Conservation (phyloP, 23 red algal species). For the Gracilaria vermiculophylla region DNA sequence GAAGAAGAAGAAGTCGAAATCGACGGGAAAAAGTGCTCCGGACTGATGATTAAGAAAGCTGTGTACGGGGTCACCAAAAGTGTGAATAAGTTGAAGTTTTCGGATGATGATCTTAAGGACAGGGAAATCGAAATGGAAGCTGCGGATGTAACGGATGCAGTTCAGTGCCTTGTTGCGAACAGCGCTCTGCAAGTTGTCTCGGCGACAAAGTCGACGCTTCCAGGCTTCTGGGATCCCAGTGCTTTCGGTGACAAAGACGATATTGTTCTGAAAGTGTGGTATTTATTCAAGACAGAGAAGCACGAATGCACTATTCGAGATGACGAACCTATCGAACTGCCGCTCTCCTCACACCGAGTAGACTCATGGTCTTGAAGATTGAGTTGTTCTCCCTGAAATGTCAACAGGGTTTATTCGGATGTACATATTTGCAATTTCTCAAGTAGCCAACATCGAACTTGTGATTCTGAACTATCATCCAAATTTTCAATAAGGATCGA, state of each 20-base stretch:
- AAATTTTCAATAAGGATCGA: too few species aligned
- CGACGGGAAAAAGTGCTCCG: constrained; percentile 62
- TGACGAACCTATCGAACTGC: constrained; percentile 78
- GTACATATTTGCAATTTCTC: not conserved
- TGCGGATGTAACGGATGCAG: constrained; percentile 75
- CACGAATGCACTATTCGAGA: constrained; percentile 80
- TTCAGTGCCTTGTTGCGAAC: constrained; percentile 82
- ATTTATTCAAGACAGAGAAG: constrained; percentile 68
- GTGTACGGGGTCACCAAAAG: constrained; percentile 63
- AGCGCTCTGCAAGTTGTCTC: constrained; percentile 72
- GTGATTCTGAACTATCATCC: too few species aligned
- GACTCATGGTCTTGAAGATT: constrained; percentile 4
- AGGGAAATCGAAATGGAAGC: constrained; percentile 52
- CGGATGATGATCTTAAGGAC: constrained; percentile 10
- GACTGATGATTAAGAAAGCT: constrained; percentile 79
- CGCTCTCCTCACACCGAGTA: constrained; percentile 73
- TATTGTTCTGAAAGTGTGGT: constrained; percentile 75
- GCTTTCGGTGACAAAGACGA: constrained; percentile 68
- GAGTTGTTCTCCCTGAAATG: not conserved
- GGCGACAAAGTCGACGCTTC: constrained; percentile 78
- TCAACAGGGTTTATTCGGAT: not conserved
- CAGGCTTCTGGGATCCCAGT: constrained; percentile 95
- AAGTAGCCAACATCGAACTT: too few species aligned
- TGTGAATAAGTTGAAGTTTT: constrained; percentile 23
- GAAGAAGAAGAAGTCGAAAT: constrained; percentile 64